Conservation (phyloP, 2,329 filamentous ascomycete genomes). For the Scedosporium minutisporum region DNA sequence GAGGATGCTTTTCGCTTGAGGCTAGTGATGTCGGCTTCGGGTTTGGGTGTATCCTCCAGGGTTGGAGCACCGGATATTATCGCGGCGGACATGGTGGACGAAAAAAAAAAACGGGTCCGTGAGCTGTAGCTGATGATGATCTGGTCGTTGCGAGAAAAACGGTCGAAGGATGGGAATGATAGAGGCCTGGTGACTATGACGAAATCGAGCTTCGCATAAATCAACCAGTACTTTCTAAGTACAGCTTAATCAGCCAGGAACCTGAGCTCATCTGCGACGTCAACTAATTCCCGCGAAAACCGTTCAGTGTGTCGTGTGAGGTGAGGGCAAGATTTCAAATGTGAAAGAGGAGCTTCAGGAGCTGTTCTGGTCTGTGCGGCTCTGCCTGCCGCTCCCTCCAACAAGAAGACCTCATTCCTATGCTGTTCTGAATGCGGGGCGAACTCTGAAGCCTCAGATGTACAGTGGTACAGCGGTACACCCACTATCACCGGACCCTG, state of each 20-base stretch:
- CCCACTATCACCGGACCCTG: background rate
- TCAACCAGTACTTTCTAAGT: background rate
- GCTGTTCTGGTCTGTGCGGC: constrained; percentile 3
- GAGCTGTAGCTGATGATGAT: background rate
- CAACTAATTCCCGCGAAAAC: too few relatives aligned
- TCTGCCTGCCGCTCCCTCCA: background rate
- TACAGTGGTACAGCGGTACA: background rate
- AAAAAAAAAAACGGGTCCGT: too few relatives aligned
- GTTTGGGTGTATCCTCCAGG: background rate
- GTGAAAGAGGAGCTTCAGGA: background rate
- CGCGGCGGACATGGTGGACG: background rate
- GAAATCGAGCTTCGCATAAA: background rate
- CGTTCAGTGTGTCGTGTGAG: too few relatives aligned
- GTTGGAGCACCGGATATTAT: background rate
- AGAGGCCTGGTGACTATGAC: too few relatives aligned
- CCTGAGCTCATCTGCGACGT: too few relatives aligned
- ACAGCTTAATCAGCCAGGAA: too few relatives aligned
- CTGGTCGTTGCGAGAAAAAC: too few relatives aligned
- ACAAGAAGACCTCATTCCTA: background rate
- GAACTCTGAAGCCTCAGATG: background rate
- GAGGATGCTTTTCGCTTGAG: constrained; percentile 5
- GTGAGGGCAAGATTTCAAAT: too few relatives aligned
- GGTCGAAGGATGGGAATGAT: too few relatives aligned
- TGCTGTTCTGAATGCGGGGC: background rate
- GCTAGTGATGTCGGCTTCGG: background rate